Evolutionary conservation across 2,329 filamentous ascomycete genomes (phyloP).

Genomic region (Harringtonia lauricola): DNA sequence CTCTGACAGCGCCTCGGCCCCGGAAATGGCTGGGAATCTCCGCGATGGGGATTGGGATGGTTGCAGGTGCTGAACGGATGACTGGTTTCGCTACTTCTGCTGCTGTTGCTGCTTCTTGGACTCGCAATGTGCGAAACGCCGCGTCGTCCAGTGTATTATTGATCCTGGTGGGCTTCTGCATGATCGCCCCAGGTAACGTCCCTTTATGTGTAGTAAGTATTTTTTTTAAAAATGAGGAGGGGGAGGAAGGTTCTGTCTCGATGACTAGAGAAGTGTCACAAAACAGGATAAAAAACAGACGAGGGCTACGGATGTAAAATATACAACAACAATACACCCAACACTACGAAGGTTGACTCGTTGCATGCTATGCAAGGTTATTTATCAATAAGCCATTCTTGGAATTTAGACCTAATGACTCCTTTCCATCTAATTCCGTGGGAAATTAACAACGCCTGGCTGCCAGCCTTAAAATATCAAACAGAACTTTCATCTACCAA

Average conservation of each 20-base stretch:
- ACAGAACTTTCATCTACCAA: slow-evolving; percentile 17
- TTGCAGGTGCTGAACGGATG: not conserved
- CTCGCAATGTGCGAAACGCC: not conserved
- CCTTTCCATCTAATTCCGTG: not conserved
- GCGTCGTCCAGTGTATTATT: slow-evolving; percentile 2
- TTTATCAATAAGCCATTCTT: too few species aligned
- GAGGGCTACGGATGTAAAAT: slow-evolving; percentile 4
- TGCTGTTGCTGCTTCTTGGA: not conserved
- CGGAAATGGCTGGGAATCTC: not conserved
- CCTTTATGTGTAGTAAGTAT: not conserved
- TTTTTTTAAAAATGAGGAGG: too few species aligned
- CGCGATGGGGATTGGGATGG: not conserved
- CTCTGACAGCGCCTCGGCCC: not conserved
- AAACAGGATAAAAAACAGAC: slow-evolving; percentile 8
- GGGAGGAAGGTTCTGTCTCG: too few species aligned
- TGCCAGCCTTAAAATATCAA: not conserved
- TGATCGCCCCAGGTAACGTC: not conserved
- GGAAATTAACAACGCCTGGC: not conserved
- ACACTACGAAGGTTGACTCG: too few species aligned
- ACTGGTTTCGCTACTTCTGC: not conserved
- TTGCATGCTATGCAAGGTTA: too few species aligned
- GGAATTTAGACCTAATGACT: too few species aligned
- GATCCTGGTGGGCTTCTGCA: not conserved
- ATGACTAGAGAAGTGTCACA: too few species aligned
- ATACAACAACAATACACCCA: too few species aligned